Conservation (phyloP, 768 basidiomycete species). For the Naganishia randhawae region DNA sequence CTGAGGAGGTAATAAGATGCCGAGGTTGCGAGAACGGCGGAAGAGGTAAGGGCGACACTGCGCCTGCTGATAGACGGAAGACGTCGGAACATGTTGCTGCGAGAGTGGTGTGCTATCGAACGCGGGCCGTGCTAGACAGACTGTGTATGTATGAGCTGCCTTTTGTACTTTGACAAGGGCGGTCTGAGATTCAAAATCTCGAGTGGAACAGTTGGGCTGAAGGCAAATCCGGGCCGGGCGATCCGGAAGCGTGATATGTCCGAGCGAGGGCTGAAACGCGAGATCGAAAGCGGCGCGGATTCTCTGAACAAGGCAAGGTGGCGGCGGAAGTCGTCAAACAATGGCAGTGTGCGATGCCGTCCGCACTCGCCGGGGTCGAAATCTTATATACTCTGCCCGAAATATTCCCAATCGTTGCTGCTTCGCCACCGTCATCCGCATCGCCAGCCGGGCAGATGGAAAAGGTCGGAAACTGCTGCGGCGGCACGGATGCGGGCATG, state of each 20-base stretch:
- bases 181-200: not conserved
- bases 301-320: not conserved
- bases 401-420: slow-evolving; percentile 21
- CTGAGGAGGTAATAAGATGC: slow-evolving; percentile 25
- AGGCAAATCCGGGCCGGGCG: slow-evolving; percentile 22
- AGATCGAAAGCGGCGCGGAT: slow-evolving; percentile 21
- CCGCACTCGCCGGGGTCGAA: not conserved
- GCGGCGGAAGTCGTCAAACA: not conserved
- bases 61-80: slow-evolving; percentile 21
- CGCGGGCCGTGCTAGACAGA: not conserved
- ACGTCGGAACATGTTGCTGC: slow-evolving; percentile 27
- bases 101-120: not conserved
- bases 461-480: slow-evolving; percentile 1
- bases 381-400: slow-evolving; percentile 4
- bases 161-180: not conserved
- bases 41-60: slow-evolving; percentile 21
- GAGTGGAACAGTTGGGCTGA: not conserved
- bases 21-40: slow-evolving; percentile 20
- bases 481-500: slow-evolving; percentile 4
- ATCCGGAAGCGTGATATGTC: slow-evolving; percentile 5
- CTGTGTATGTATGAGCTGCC: not conserved
- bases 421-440: slow-evolving; percentile 10
- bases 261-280: slow-evolving; percentile 17
- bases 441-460: not conserved
- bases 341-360: not conserved